Percentiles rank a stretch among this genome's conserved stretches.
Evolutionary conservation across 108 stramenopile species (phyloP).

Genomic region (Epithemia pelagica): DNA sequence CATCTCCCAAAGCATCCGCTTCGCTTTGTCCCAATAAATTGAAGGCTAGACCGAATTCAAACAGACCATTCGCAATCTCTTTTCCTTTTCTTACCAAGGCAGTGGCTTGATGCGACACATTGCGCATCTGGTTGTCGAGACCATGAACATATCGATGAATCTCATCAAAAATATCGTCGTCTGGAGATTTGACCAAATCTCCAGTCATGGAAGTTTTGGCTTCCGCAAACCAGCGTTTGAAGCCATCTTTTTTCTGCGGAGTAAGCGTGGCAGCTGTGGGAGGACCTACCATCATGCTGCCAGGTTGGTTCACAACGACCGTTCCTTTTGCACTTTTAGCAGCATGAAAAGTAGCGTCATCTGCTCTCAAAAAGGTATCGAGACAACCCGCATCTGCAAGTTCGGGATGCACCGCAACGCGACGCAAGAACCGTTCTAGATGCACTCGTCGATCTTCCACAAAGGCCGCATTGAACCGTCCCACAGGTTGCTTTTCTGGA

Average conservation of each 20-base stretch:
- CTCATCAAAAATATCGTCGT: constrained; percentile 90
- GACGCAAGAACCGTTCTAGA: constrained; percentile 83
- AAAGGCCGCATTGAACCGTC: constrained; percentile 84
- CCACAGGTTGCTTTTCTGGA: constrained; percentile 93
- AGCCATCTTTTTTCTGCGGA: constrained; percentile 56
- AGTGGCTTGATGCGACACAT: constrained; percentile 84
- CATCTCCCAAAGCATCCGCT: constrained; percentile 77
- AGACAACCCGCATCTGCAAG: constrained; percentile 68
- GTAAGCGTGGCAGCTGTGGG: constrained; percentile 6
- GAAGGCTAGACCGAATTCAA: constrained; percentile 96
- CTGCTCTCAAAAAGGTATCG: constrained; percentile 86
- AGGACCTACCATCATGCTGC: constrained; percentile 9
- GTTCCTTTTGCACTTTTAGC: constrained; percentile 59
- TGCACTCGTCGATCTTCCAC: constrained; percentile 76
- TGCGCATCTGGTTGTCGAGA: constrained; percentile 86
- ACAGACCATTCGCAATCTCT: constrained; percentile 89
- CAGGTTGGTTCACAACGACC: constrained; percentile 13
- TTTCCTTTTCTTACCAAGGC: constrained; percentile 88
- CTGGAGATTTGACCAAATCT: constrained; percentile 74
- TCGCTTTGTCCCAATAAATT: constrained; percentile 91
- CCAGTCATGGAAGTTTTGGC: constrained; percentile 75
- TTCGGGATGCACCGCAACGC: constrained; percentile 88
- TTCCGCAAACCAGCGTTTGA: constrained; percentile 87
- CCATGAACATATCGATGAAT: constrained; percentile 86
- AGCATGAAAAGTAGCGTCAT: constrained; percentile 77